These are phyloP conservation scores for Wallacemonas sp. DNA, from an alignment of 208 protist species.

Conservation along the genomic window DNA sequence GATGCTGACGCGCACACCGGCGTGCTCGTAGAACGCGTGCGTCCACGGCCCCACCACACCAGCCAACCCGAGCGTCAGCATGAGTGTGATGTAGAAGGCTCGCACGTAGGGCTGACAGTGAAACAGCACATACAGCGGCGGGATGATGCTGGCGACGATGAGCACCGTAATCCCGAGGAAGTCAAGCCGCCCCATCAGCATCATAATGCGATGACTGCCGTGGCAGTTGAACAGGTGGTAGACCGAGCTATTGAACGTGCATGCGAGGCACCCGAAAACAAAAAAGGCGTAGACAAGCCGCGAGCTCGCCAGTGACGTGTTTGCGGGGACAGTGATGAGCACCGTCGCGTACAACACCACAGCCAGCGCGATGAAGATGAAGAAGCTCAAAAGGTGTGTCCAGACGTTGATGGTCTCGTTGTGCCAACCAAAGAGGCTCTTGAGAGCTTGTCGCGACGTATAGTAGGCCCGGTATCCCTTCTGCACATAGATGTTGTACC, in stretches of 20 bases:
- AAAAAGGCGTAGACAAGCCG: conserved; percentile 34
- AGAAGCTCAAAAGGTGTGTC: conserved; percentile 72
- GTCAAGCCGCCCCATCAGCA: conserved; percentile 34
- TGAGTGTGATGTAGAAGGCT: conserved; percentile 36
- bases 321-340: conserved; percentile 28
- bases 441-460: conserved; percentile 45
- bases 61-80: conserved; percentile 29
- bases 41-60: conserved; percentile 28
- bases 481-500: conserved; percentile 55
- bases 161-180: conserved; percentile 54
- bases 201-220: conserved; percentile 22
- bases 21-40: conserved; percentile 20
- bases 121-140: conserved; percentile 52
- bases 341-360: conserved; percentile 36
- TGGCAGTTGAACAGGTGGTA: conserved; percentile 56
- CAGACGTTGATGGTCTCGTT: conserved; percentile 90
- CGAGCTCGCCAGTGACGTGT: conserved; percentile 23
- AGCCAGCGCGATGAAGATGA: conserved; percentile 58
- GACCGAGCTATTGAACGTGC: conserved; percentile 42
- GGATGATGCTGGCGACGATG: conserved; percentile 52
- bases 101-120: conserved; percentile 34
- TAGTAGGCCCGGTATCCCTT: conserved; percentile 75
- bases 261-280: conserved; percentile 33
- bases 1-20: conserved; percentile 23
- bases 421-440: conserved; percentile 73